phyloP scores from a whole-genome alignment of 169 alveolate genomes.

The Plasmodium yoelii region DNA sequence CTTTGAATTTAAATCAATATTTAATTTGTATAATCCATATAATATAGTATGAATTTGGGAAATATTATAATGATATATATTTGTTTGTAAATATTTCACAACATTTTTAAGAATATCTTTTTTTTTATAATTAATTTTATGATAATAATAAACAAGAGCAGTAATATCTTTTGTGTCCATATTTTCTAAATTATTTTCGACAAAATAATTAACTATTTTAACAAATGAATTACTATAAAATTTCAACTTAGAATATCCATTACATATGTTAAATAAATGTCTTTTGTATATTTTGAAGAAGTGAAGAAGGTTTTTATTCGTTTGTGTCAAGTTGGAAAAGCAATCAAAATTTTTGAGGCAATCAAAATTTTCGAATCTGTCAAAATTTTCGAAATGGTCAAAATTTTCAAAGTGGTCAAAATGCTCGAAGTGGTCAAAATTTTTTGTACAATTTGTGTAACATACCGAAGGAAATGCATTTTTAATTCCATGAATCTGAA shows the following conservation, averaged over 20 bases:
- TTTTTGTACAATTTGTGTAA: too few relatives aligned
- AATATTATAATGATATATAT: neutral
- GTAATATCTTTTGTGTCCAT: constrained; percentile 17
- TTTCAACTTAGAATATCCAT: constrained; percentile 4
- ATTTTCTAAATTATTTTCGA: neutral
- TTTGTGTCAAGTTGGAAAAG: too few relatives aligned
- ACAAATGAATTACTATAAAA: constrained; percentile 2
- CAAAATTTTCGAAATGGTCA: too few relatives aligned
- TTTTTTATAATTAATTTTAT: constrained; percentile 5
- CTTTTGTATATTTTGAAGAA: constrained; percentile 1
- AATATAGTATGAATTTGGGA: neutral
- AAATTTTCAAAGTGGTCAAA: too few relatives aligned
- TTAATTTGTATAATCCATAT: neutral
- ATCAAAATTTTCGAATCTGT: too few relatives aligned
- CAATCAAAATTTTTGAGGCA: too few relatives aligned
- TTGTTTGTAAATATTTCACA: neutral
- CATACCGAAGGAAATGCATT: too few relatives aligned
- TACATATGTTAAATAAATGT: constrained; percentile 45
- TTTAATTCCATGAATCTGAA: too few relatives aligned
- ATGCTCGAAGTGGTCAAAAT: too few relatives aligned
- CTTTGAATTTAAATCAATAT: too few relatives aligned
- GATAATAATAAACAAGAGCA: constrained; percentile 12
- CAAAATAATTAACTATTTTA: neutral
- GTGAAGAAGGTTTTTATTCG: too few relatives aligned
- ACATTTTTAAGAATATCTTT: neutral